These are phyloP conservation scores for Oryza glaberrima DNA, from an alignment of 176 grass and related monocot species.

Conservation along the genomic window DNA sequence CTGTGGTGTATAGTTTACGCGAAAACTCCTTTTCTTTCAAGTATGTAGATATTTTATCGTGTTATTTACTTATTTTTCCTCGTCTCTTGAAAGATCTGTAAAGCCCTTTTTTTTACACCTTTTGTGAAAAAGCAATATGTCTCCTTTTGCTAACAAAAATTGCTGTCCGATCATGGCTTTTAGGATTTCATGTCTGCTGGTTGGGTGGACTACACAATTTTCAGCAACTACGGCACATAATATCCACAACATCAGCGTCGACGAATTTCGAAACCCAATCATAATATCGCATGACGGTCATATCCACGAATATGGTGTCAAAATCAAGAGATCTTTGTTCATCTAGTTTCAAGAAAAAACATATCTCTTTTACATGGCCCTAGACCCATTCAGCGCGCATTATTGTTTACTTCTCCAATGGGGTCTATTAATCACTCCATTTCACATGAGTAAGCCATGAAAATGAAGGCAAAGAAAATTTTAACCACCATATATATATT, in stretches of 20 bases:
- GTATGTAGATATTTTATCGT: background rate
- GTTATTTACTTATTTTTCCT: background rate
- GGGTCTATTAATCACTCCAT: background rate
- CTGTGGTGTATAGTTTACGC: no score
- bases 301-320: background rate
- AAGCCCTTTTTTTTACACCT: background rate
- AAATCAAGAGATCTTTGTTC: background rate
- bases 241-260: background rate
- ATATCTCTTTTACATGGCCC: background rate
- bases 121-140: background rate
- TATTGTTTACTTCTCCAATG: background rate
- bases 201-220: background rate
- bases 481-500: background rate
- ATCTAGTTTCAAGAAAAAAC: background rate
- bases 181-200: background rate
- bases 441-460: background rate
- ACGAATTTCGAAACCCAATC: background rate
- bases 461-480: background rate
- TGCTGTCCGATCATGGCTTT: background rate
- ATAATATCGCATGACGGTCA: background rate
- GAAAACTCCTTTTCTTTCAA: background rate
- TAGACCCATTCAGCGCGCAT: background rate
- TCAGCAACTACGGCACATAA: background rate
- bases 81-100: background rate
- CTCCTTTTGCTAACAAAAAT: background rate